Evolutionary conservation across 257 asterid genomes (phyloP), one percentile per base, ranked within the genome.

Genomic region (Eustoma russellianum): DNA sequence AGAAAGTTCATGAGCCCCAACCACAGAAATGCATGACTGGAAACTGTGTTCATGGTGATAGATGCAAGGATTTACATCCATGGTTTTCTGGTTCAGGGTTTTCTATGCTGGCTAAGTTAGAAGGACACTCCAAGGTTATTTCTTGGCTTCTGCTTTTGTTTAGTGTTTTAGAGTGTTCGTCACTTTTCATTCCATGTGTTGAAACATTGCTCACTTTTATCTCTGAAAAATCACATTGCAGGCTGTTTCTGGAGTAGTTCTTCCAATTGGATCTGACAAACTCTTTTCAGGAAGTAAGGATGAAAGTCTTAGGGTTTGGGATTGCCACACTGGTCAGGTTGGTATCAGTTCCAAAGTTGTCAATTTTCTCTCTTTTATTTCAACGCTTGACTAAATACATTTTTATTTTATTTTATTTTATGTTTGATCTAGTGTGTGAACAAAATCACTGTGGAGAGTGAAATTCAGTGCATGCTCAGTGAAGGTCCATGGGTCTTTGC

Each of bases 401-500:
- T 5, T n/a, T n/a, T 7, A 14, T 44, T 13, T 49, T n/a, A n/a
- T n/a, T n/a, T n/a, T n/a, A n/a, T 38, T 38, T 38, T 14, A 48
- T 30, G 17, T 49, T 17, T 50, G 17, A 48, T 56, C 46, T 70
- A 81, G 81, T 66, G 69, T 51, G 67, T 52, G 56, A 74, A 57
- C 17, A 24, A 35, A 44, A 69, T 62, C 16, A 33, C 6, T 44
- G 45, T 66, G 7, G 64, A 51, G 43, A 65, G 66, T 60, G 75
- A 70, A 59, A 74, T 69, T 5, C 66, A 78, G 11, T 80, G 74
- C 62, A 48, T 78, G 61, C 41, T 69, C 16, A 57, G 54, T 55
- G 79, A 80, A 75, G 86, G 83, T 44, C 75, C 73, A 28, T 75
- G 82, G 85, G 33, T 80, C 16, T 83, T 73, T 65, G 83, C 55